phyloP scores from a whole-genome alignment of 345 rosid genomes.

The Chamaenerion angustifolium region DNA sequence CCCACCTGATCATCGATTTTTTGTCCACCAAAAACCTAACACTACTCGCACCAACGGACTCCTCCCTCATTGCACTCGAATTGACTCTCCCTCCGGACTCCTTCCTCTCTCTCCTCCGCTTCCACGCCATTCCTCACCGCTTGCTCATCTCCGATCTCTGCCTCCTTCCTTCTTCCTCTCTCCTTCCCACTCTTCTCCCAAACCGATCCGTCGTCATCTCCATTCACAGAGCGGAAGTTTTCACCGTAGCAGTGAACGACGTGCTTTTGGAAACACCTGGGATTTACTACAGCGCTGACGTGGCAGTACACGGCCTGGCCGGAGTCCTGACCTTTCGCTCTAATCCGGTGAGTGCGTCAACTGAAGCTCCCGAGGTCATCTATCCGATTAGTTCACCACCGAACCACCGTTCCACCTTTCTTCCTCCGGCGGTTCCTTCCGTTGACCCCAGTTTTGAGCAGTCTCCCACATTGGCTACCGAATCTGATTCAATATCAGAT shows the following conservation, averaged over 20 bases:
- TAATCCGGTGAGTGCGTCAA: too few relatives aligned
- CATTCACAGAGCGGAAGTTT: neutral
- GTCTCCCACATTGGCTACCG: too few relatives aligned
- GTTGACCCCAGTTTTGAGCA: too few relatives aligned
- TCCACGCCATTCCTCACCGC: slow-evolving; percentile 26
- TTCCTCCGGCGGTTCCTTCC: too few relatives aligned
- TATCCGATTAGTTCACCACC: too few relatives aligned
- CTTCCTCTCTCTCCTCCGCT: slow-evolving; percentile 6
- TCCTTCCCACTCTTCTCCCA: slow-evolving; percentile 26
- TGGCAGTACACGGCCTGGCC: slow-evolving; percentile 24
- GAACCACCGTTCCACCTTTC: too few relatives aligned
- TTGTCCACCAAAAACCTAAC: slow-evolving; percentile 26
- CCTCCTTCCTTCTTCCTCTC: too few relatives aligned
- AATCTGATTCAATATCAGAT: too few relatives aligned
- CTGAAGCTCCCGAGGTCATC: too few relatives aligned
- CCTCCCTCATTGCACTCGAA: slow-evolving; percentile 28
- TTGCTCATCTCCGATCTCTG: slow-evolving; percentile 9
- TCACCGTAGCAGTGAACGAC: slow-evolving; percentile 14
- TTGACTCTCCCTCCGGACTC: slow-evolving; percentile 17
- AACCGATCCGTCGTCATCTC: slow-evolving; percentile 18
- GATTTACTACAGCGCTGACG: slow-evolving; percentile 21
- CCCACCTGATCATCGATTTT: slow-evolving; percentile 30
- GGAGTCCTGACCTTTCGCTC: neutral
- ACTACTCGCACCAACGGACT: slow-evolving; percentile 26
- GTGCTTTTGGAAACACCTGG: slow-evolving; percentile 18